Conservation (phyloP, 2,329 filamentous ascomycete genomes). For the Fusarium verticillioides region DNA sequence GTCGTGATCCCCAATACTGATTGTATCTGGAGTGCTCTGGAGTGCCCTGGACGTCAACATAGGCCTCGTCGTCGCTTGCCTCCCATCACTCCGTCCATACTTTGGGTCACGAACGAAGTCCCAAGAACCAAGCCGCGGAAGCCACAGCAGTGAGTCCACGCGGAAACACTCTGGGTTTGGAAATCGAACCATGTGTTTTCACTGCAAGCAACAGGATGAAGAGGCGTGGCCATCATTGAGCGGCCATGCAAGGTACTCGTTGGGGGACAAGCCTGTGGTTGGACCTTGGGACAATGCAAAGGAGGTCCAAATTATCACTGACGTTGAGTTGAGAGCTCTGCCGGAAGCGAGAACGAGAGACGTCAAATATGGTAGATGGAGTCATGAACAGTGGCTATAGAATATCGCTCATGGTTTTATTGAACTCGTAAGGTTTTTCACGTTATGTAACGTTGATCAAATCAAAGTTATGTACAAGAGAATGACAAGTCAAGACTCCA, state of each 20-base stretch:
- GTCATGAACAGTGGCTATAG: fast-evolving
- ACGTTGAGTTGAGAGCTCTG: background rate
- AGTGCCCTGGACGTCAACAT: slow-evolving; percentile 29
- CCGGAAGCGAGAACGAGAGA: background rate
- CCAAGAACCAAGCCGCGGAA: background rate
- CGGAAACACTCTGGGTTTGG: background rate
- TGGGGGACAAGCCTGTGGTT: background rate
- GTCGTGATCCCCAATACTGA: no score
- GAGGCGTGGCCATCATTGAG: background rate
- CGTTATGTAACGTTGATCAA: background rate
- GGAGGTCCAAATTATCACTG: no score
- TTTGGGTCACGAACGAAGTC: slow-evolving; percentile 11
- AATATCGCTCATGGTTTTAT: fast-evolving
- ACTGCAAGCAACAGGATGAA: background rate
- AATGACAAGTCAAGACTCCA: background rate
- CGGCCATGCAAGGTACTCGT: background rate
- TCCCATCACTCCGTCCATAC: slow-evolving; percentile 33
- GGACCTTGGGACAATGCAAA: background rate
- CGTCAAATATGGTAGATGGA: background rate
- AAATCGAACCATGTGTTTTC: background rate
- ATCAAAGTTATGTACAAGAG: background rate
- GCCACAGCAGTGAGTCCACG: background rate
- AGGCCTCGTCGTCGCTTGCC: slow-evolving; percentile 31
- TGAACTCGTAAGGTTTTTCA: background rate
- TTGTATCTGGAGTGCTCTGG: slow-evolving; percentile 12